Evolutionary conservation across 78 protist genomes (phyloP), one percentile per base, ranked within the genome.

Genomic region (Isochrysis galbana): DNA sequence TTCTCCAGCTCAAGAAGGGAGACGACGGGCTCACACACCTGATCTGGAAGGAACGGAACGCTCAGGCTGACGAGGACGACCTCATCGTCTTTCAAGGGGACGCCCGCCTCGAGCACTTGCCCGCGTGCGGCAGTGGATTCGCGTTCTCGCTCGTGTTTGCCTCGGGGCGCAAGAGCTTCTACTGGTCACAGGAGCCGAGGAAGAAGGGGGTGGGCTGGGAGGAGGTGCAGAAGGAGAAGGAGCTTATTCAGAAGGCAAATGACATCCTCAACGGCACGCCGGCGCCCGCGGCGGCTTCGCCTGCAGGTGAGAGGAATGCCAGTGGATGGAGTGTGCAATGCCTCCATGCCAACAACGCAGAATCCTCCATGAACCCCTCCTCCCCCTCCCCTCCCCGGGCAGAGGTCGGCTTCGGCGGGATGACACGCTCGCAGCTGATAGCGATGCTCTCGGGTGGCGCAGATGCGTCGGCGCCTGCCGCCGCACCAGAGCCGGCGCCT

Each of bases 401-500:
- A 23, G 74, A 23, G 3, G n/a, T 61, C 14, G 74, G 74, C 74
- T 61, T 61, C 14, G 74, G 74, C 4, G 74, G 74, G 36, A 61
- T 61, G 74, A 61, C 74, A 10, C 74, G 26, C 74, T 61, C 74
- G 74, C 36, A 61, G 74, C 74, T 61, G 5, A 3, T 61, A 7
- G 74, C 74, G n/a, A 61, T 61, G 74, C 74, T 61, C 74, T 61
- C 74, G 29, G 74, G 74, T 32, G 74, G 74, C 74, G 74, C 74
- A 23, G 74, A 2, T 3, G 36, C 74, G 74, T 7, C 10, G 74
- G n/a, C 74, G 74, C 10, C 74, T 32, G 74, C 74, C 29, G 74
- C 74, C 74, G 74, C 10, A 32, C 74, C 74, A 32, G 74, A 23
- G 10, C n/a, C 74, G 5, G 74, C 74, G 74, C 74, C 74, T 2